Base-by-base conservation (phyloP, 177 flowering plant genomes). In the Tripterygium wilfordii region DNA sequence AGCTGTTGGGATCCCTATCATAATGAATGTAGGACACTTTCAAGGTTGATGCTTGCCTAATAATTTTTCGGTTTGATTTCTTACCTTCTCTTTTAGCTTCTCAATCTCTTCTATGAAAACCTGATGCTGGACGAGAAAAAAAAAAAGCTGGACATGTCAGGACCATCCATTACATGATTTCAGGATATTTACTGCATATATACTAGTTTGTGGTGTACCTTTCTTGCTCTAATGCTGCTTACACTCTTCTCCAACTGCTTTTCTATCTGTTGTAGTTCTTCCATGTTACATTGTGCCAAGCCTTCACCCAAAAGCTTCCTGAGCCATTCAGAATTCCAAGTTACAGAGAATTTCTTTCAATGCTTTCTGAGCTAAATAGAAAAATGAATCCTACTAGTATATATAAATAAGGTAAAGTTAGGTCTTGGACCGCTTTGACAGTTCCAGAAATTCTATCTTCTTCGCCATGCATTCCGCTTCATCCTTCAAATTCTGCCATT, bases 261-360 rank as follows among this genome's bases (percentile, higher is more conserved):
- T 45, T 88, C 96, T 15, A 79, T 48, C 44, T 76, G 65, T 36
- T 77, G 83, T 10, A 88, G 71, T 30, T 88, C 96, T 38, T 81
- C 85, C 22, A 70, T 22, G 9, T 78, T 55, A 62, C 80, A 76
- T 13, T 78, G 32, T 24, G 44, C 76, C 44, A 88, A 25, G 29
- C 70, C 70, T 68, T 88, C 88, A 42, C 96, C 96, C 57, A 85
- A 33, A 7, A 88, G 80, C 62, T 68, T 83, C 62, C 96, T 88
- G 58, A 28, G 40, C 22, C 37, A 51, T 18, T 30, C 20, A 23
- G 35, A 17, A 27, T n/a, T n/a, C 10, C 18, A 12, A 22, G 27
- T 8, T 40, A 19, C 26, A n/a, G 5, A 17, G n/a, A n/a, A n/a
- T n/a, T n/a, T n/a, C n/a, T n/a, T n/a, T n/a, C n/a, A n/a, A n/a